phyloP scores from a whole-genome alignment of 2,329 filamentous ascomycete species.

The Bipolaris sorokiniana region DNA sequence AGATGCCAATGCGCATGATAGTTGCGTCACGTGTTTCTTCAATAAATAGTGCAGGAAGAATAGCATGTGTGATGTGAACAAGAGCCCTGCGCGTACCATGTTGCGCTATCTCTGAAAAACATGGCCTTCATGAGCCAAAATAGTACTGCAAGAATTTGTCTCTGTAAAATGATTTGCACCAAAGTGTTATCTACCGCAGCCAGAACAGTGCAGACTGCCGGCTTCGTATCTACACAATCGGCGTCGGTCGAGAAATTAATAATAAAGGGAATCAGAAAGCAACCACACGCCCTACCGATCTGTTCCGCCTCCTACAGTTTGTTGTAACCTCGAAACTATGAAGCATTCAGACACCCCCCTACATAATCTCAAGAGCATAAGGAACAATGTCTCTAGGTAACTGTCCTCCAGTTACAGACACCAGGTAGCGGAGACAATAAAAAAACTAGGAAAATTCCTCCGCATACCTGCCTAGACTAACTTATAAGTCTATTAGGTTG shows the following conservation, averaged over 20 bases:
- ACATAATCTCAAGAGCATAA: not conserved
- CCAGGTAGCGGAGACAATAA: conserved; percentile 22
- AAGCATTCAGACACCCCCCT: not conserved
- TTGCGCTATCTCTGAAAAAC: not conserved
- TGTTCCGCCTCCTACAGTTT: not conserved
- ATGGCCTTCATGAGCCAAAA: not conserved
- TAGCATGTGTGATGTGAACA: not conserved
- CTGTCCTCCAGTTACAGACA: conserved; percentile 13
- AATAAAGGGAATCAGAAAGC: conserved; percentile 29
- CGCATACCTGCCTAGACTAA: not conserved
- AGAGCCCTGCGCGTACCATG: not conserved
- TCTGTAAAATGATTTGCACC: conserved; percentile 6
- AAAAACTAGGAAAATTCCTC: conserved; percentile 13
- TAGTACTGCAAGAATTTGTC: not conserved
- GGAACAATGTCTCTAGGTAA: not conserved
- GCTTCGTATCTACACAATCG: conserved; percentile 10
- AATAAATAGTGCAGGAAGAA: not conserved
- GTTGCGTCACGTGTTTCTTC: conserved; percentile 9
- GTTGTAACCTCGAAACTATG: not conserved
- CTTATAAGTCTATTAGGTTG: conserved; percentile 67
- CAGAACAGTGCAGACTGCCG: conserved; percentile 10
- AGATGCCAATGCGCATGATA: conserved; percentile 12
- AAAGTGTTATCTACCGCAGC: conserved; percentile 14
- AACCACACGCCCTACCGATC: conserved; percentile 14
- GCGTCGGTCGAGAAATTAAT: conserved; percentile 16